Evolutionary conservation across 2,329 filamentous ascomycete genomes (phyloP).

Genomic region (Diaporthe sp.): DNA sequence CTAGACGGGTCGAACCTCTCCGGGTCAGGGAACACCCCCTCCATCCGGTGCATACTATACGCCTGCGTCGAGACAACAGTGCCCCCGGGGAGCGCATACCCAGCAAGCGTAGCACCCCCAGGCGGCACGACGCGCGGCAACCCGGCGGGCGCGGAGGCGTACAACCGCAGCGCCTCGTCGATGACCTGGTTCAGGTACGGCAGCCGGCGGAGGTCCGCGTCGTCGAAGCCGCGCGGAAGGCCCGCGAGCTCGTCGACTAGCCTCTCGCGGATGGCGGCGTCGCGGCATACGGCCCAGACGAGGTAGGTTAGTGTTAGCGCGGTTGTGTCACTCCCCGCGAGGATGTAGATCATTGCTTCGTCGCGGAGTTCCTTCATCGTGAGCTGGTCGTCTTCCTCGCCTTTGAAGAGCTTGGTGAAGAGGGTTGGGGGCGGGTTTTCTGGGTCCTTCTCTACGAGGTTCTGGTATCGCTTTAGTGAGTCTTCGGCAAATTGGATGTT

Average conservation of each 20-base stretch:
- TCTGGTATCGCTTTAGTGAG: constrained; percentile 17
- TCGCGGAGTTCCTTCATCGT: constrained; percentile 49
- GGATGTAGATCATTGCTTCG: constrained; percentile 59
- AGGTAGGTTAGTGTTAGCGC: constrained; percentile 63
- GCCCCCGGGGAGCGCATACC: constrained; percentile 55
- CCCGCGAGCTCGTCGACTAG: constrained; percentile 52
- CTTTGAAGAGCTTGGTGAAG: constrained; percentile 53
- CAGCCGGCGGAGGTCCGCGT: constrained; percentile 51
- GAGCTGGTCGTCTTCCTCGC: constrained; percentile 46
- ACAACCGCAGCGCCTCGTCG: constrained; percentile 59
- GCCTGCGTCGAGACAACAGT: constrained; percentile 56
- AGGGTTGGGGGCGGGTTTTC: constrained; percentile 45
- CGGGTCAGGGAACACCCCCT: constrained; percentile 55
- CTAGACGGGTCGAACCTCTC: constrained; percentile 51
- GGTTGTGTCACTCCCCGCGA: constrained; percentile 66
- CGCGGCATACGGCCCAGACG: constrained; percentile 53
- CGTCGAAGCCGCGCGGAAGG: constrained; percentile 49
- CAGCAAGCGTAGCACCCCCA: constrained; percentile 53
- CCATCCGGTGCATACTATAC: constrained; percentile 60
- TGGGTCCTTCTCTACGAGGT: constrained; percentile 6
- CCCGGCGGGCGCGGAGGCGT: constrained; percentile 53
- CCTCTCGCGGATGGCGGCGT: constrained; percentile 45
- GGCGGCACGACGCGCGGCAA: constrained; percentile 56
- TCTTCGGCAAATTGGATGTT: background rate
- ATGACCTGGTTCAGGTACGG: constrained; percentile 57